Evolutionary conservation across 805 yeast species (phyloP).

Genomic region (Saturnispora gosingensis): DNA sequence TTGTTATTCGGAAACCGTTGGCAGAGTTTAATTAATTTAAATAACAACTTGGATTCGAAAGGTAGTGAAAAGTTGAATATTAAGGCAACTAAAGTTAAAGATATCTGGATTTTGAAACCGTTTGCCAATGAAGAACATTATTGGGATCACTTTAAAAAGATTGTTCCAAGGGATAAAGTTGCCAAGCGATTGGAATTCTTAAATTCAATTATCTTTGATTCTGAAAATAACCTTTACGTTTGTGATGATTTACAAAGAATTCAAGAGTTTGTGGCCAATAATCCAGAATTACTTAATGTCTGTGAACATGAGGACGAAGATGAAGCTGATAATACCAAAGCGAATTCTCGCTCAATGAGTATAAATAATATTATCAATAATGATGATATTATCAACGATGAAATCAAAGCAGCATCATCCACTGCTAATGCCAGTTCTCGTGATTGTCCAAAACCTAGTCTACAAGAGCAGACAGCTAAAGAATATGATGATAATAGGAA

Average conservation of each 20-base stretch:
- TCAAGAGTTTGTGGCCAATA: slow-evolving; percentile 1
- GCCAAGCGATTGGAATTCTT: slow-evolving; percentile 13
- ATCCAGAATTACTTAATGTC: slow-evolving; percentile 4
- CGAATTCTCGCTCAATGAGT: neutral
- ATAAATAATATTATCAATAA: neutral
- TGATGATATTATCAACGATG: neutral
- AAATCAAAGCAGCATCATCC: neutral
- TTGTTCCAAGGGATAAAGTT: slow-evolving; percentile 13
- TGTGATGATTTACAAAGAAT: slow-evolving; percentile 14
- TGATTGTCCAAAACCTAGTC: neutral
- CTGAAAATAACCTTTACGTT: slow-evolving; percentile 13
- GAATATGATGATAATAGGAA: slow-evolving; percentile 6
- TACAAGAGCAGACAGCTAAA: neutral
- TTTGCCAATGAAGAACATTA: slow-evolving; percentile 16
- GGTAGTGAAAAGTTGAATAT: slow-evolving; percentile 6
- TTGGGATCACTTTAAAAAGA: slow-evolving; percentile 11
- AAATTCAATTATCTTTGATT: slow-evolving; percentile 20
- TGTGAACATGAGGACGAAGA: slow-evolving; percentile 11
- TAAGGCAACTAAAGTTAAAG: slow-evolving; percentile 11
- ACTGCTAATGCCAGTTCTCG: neutral
- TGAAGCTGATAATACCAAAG: neutral
- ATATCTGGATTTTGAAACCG: slow-evolving; percentile 11
- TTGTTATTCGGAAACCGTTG: slow-evolving; percentile 13
- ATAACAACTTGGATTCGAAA: neutral
- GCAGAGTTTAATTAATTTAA: slow-evolving; percentile 7